Evolutionary conservation across 2,329 filamentous ascomycete genomes (phyloP).

Genomic region (Aspergillus quadricinctus): DNA sequence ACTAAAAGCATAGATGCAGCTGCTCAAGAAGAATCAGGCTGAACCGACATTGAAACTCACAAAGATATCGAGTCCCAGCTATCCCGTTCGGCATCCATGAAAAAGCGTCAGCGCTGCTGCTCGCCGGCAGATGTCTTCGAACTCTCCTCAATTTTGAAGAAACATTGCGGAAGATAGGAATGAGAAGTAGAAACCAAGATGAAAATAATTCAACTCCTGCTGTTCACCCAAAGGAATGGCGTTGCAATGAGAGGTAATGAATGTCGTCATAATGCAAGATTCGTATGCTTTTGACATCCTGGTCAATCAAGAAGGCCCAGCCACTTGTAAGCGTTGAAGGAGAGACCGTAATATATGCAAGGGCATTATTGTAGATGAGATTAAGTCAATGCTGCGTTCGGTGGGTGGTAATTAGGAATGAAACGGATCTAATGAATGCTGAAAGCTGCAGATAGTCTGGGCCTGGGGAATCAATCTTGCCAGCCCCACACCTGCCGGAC

Average conservation of each 20-base stretch:
- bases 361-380: conserved; percentile 12
- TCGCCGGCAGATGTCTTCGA: conserved; percentile 3
- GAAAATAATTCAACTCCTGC: conserved; percentile 16
- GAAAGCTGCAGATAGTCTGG: conserved; percentile 7
- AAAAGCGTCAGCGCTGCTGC: conserved; percentile 15
- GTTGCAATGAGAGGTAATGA: conserved; percentile 18
- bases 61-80: neutral
- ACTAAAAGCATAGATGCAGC: neutral
- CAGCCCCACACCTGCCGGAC: conserved; percentile 95
- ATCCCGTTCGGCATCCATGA: neutral
- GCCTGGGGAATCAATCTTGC: conserved; percentile 55
- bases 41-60: neutral
- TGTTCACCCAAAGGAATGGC: conserved; percentile 16
- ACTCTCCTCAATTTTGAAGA: neutral
- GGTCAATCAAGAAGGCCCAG: conserved; percentile 24
- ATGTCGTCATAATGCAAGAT: conserved; percentile 20
- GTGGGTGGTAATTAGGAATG: conserved; percentile 1
- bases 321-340: conserved; percentile 22
- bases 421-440: conserved; percentile 1
- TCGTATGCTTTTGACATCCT: conserved; percentile 25
- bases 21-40: conserved; percentile 16
- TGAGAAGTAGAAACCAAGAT: conserved; percentile 10
- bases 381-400: conserved; percentile 5
- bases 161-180: conserved; percentile 7
- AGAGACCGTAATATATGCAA: conserved; percentile 19